These are phyloP conservation scores for Coemansia erecta DNA, from an alignment of 192 early-diverging fungal species.

Conservation along the genomic window DNA sequence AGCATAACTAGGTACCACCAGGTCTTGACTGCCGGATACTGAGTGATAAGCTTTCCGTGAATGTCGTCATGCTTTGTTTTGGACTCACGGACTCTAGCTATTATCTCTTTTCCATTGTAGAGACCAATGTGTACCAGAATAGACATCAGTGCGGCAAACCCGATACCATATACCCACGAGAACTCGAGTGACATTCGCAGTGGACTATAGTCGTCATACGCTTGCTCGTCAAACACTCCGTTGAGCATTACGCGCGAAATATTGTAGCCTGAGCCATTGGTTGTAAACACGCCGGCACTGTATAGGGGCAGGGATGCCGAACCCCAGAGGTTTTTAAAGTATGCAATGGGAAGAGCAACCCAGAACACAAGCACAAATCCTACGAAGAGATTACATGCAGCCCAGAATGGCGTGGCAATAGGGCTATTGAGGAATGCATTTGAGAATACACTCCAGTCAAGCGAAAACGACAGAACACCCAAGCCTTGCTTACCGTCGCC, in stretches of 20 bases:
- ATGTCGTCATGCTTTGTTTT: conserved; percentile 67
- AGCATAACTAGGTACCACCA: conserved; percentile 74
- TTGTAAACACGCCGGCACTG: conserved; percentile 59
- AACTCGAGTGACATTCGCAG: conserved; percentile 69
- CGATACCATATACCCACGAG: conserved; percentile 66
- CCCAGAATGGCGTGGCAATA: conserved; percentile 75
- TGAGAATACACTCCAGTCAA: conserved; percentile 74
- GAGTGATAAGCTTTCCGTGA: conserved; percentile 69
- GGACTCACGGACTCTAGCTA: conserved; percentile 59
- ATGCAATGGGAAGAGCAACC: conserved; percentile 70
- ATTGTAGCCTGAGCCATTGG: conserved; percentile 59
- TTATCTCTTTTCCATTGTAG: conserved; percentile 71
- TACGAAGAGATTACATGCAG: conserved; percentile 67
- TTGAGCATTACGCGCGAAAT: conserved; percentile 57
- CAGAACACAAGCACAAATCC: conserved; percentile 73
- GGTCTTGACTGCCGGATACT: conserved; percentile 68
- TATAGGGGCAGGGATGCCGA: conserved; percentile 62
- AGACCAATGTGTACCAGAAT: conserved; percentile 66
- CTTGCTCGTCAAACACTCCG: conserved; percentile 55
- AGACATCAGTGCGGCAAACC: conserved; percentile 67
- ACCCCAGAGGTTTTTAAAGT: conserved; percentile 68
- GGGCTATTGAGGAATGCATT: conserved; percentile 60
- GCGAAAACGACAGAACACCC: conserved; percentile 65
- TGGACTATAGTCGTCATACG: conserved; percentile 63
- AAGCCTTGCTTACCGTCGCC: conserved; percentile 61